A percentile compares a stretch with the other conserved stretches of the same genome.
Conservation (phyloP, 805 yeast genomes). For the Candida nanaspora region DNA sequence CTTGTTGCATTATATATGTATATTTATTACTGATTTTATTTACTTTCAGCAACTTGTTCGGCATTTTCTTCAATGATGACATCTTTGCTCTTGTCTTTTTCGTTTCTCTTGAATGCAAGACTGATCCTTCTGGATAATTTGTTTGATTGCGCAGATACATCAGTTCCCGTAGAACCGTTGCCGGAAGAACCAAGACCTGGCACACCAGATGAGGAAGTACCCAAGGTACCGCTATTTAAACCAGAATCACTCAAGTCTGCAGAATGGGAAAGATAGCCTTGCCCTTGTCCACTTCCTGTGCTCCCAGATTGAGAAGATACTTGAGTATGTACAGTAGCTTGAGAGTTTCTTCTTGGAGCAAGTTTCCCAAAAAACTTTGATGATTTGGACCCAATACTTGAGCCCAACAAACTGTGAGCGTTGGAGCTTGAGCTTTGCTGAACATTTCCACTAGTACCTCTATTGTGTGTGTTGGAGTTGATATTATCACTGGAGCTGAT, state of each 20-base stretch:
- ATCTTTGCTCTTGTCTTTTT: conserved; percentile 18
- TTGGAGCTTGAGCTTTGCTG: conserved; percentile 1
- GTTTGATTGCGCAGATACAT: too few species aligned
- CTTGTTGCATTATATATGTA: neutral
- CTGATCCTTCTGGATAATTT: conserved; percentile 20
- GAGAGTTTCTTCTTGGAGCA: conserved; percentile 17
- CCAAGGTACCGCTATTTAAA: neutral
- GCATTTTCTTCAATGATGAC: conserved; percentile 10
- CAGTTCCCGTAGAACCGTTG: too few species aligned
- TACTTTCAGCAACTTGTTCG: neutral
- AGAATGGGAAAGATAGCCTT: too few species aligned
- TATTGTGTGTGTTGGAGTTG: neutral
- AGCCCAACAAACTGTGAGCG: conserved; percentile 7
- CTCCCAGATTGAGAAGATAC: conserved; percentile 1
- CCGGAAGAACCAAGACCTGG: neutral
- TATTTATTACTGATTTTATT: neutral
- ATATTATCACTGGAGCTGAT: neutral
- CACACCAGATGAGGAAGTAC: too few species aligned
- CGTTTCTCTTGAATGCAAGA: conserved; percentile 22
- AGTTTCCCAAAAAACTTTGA: conserved; percentile 25
- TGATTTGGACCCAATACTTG: conserved; percentile 21
- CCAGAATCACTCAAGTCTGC: too few species aligned
- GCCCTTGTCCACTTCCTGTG: neutral
- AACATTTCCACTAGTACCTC: neutral
- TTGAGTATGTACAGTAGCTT: conserved; percentile 5